Percentiles rank a stretch among this genome's conserved stretches.
These are phyloP conservation scores for Stephania yunnanensis DNA, from an alignment of 164 flowering plant species.

Conservation along the genomic window DNA sequence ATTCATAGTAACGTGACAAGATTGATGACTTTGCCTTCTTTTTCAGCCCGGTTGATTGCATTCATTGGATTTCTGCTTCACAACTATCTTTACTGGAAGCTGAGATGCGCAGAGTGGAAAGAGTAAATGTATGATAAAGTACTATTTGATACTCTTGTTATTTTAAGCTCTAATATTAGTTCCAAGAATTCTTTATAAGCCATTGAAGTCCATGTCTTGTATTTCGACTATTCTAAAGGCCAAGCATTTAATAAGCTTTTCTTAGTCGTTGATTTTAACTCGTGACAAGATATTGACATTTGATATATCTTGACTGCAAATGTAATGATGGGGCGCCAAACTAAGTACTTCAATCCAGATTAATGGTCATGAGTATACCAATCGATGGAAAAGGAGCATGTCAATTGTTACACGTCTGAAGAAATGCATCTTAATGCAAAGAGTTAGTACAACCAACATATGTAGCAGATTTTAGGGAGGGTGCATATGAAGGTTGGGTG, in stretches of 20 bases:
- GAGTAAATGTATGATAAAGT: slow-evolving; percentile 74
- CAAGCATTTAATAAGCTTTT: neutral
- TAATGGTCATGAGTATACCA: neutral
- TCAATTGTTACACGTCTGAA: too few relatives aligned
- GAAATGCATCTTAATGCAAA: too few relatives aligned
- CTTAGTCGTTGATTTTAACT: neutral
- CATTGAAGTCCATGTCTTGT: neutral
- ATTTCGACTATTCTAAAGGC: neutral
- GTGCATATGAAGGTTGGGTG: neutral
- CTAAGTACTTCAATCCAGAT: neutral
- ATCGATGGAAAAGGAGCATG: neutral
- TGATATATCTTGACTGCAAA: too few relatives aligned
- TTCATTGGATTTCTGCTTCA: slow-evolving; percentile 94
- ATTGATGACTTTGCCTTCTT: neutral
- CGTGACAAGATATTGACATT: neutral
- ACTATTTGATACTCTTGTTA: neutral
- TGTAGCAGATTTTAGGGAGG: neutral
- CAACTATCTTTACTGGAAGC: slow-evolving; percentile 94
- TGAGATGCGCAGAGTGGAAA: slow-evolving; percentile 94
- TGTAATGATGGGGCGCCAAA: too few relatives aligned
- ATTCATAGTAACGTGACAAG: neutral
- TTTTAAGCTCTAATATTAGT: neutral
- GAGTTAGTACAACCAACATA: too few relatives aligned
- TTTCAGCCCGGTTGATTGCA: slow-evolving; percentile 95
- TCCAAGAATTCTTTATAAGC: neutral